phyloP scores from a whole-genome alignment of 805 yeast species.

The Schizosaccharomyces lindneri region DNA sequence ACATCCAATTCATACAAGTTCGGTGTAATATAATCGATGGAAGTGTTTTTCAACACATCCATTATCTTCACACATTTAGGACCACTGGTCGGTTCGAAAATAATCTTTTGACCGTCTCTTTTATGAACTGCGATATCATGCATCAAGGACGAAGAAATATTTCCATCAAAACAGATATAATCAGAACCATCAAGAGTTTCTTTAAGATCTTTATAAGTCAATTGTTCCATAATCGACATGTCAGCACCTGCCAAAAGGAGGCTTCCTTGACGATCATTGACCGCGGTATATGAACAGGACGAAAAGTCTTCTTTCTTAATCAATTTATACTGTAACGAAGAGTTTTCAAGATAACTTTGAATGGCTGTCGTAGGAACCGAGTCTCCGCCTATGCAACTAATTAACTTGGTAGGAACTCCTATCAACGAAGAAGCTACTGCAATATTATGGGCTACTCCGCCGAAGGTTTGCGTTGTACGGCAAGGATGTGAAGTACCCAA shows the following conservation, averaged over 20 bases:
- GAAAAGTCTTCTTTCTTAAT: slow-evolving; percentile 9
- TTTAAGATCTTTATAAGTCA: background rate
- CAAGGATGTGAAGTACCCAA: slow-evolving; percentile 54
- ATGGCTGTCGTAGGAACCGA: slow-evolving; percentile 15
- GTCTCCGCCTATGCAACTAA: slow-evolving; percentile 32
- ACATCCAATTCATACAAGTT: slow-evolving; percentile 36
- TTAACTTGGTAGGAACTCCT: slow-evolving; percentile 15
- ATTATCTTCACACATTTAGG: background rate
- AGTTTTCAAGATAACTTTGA: slow-evolving; percentile 4
- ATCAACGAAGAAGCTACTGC: slow-evolving; percentile 28
- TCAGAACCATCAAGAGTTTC: background rate
- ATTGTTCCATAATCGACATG: slow-evolving; percentile 20
- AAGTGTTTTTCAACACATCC: background rate
- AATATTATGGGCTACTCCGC: slow-evolving; percentile 72
- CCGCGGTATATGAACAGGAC: slow-evolving; percentile 54
- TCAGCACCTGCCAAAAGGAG: slow-evolving; percentile 61
- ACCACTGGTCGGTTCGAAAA: background rate
- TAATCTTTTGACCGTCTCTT: background rate
- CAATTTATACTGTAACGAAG: slow-evolving; percentile 15
- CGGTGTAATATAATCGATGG: slow-evolving; percentile 32
- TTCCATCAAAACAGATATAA: background rate
- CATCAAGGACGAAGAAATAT: background rate
- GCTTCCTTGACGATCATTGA: slow-evolving; percentile 37
- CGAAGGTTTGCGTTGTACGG: slow-evolving; percentile 27
- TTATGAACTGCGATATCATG: background rate